These are phyloP conservation scores for Asterochloris erici DNA, from an alignment of 139 green algal genomes.

Conservation along the genomic window DNA sequence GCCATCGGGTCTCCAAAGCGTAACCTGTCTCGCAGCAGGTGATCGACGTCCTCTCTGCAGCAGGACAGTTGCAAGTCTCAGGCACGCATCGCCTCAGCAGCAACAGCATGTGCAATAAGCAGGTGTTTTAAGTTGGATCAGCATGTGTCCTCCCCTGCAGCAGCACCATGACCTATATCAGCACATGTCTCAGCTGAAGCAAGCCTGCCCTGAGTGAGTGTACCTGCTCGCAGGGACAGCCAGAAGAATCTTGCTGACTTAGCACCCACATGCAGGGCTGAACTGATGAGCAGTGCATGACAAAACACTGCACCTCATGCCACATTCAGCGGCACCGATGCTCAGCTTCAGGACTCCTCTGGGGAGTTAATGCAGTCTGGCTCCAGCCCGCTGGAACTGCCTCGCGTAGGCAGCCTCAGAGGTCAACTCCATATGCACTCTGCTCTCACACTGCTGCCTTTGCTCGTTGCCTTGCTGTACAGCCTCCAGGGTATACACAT, in stretches of 20 bases:
- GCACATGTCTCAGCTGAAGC: background rate
- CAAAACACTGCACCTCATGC: too few relatives aligned
- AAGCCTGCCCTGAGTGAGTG: background rate
- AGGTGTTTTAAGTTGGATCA: background rate
- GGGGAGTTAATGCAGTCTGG: too few relatives aligned
- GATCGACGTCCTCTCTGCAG: slow-evolving; percentile 58
- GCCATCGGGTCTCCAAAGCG: slow-evolving; percentile 92
- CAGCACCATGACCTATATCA: background rate
- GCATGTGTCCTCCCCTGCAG: background rate
- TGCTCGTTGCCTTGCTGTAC: background rate
- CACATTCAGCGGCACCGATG: too few relatives aligned
- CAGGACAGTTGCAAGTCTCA: background rate
- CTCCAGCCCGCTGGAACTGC: background rate
- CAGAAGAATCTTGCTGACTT: background rate
- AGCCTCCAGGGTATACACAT: background rate
- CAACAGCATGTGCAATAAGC: background rate
- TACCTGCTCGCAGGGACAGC: background rate
- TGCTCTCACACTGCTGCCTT: too few relatives aligned
- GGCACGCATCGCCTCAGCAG: background rate
- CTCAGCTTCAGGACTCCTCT: too few relatives aligned
- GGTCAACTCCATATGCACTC: background rate
- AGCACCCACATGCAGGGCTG: too few relatives aligned
- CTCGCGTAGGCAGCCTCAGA: background rate
- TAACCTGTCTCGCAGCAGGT: slow-evolving; percentile 31
- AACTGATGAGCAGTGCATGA: too few relatives aligned